Conservation (phyloP, 2,329 filamentous ascomycete species). For the Fusarium secorum region DNA sequence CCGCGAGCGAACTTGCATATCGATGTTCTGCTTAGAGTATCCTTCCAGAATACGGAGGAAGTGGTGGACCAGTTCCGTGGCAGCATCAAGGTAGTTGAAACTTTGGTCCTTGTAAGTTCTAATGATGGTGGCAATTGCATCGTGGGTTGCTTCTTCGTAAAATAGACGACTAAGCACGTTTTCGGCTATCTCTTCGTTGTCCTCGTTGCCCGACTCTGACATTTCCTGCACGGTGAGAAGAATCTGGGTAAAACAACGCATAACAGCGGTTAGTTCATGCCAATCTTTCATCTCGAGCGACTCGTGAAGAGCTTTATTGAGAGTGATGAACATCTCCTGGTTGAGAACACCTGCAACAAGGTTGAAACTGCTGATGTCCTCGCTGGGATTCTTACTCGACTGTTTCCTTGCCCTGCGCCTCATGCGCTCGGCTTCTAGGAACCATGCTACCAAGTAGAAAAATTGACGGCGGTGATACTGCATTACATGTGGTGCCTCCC, state of each 20-base stretch:
- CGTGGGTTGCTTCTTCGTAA: slow-evolving; percentile 95
- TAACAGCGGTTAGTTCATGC: slow-evolving; percentile 84
- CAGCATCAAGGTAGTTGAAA: slow-evolving; percentile 90
- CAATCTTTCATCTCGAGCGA: slow-evolving; percentile 85
- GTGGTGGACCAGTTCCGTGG: slow-evolving; percentile 89
- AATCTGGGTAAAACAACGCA: slow-evolving; percentile 96
- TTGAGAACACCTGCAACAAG: slow-evolving; percentile 89
- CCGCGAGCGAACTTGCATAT: slow-evolving; percentile 89
- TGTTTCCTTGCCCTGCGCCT: slow-evolving; percentile 69
- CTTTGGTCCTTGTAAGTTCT: slow-evolving; percentile 92
- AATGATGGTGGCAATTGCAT: slow-evolving; percentile 81
- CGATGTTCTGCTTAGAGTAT: slow-evolving; percentile 93
- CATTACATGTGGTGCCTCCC: slow-evolving; percentile 83
- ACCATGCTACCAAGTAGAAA: slow-evolving; percentile 94
- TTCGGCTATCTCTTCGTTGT: slow-evolving; percentile 97
- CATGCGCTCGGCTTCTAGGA: slow-evolving; percentile 82
- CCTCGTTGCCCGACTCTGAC: slow-evolving; percentile 81
- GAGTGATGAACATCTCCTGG: slow-evolving; percentile 90
- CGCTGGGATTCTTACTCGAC: slow-evolving; percentile 53
- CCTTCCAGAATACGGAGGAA: slow-evolving; percentile 91
- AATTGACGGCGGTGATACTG: slow-evolving; percentile 83
- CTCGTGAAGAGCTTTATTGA: slow-evolving; percentile 83
- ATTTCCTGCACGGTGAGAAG: slow-evolving; percentile 92
- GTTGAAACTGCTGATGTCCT: slow-evolving; percentile 78
- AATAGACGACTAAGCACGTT: slow-evolving; percentile 98